Percentiles rank a stretch among this genome's conserved stretches.
phyloP scores from a whole-genome alignment of 2,329 filamentous ascomycete genomes.

The Parasarocladium wereldwijsianum region DNA sequence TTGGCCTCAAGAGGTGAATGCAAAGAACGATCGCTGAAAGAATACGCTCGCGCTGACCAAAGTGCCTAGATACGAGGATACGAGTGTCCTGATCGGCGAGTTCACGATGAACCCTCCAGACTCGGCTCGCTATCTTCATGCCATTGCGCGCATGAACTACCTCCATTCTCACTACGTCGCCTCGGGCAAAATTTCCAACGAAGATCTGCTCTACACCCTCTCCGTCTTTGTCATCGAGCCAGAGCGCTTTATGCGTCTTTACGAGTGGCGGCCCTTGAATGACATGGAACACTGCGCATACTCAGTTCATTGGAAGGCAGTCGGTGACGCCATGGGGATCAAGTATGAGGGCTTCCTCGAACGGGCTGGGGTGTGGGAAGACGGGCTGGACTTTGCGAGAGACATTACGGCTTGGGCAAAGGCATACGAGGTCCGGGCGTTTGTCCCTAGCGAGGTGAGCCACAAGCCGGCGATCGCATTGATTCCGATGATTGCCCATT shows the following conservation, averaged over 20 bases:
- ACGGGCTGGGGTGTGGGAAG: conserved; percentile 22
- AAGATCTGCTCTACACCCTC: conserved; percentile 24
- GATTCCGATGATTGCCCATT: conserved; percentile 42
- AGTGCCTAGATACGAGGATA: conserved; percentile 24
- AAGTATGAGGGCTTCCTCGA: conserved; percentile 25
- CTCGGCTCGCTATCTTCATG: conserved; percentile 7
- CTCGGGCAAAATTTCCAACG: conserved; percentile 19
- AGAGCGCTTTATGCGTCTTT: conserved; percentile 43
- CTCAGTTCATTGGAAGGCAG: conserved; percentile 54
- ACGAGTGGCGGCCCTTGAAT: conserved; percentile 56
- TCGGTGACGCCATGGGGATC: conserved; percentile 59
- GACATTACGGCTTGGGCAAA: conserved; percentile 33
- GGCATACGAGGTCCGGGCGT: conserved; percentile 41
- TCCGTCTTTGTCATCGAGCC: conserved; percentile 53
- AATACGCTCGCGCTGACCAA: background rate
- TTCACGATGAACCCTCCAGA: background rate
- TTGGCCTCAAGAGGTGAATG: conserved; percentile 20
- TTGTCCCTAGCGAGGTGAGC: conserved; percentile 38
- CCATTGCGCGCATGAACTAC: conserved; percentile 24
- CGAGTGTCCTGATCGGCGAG: conserved; percentile 21
- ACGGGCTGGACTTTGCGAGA: conserved; percentile 36
- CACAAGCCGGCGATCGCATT: conserved; percentile 41
- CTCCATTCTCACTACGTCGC: conserved; percentile 22
- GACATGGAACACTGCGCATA: conserved; percentile 55
- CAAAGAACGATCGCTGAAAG: too few species aligned